Evolutionary conservation across 1,284 basidiomycete genomes (phyloP).

Genomic region (Apiotrichum montevideense): DNA sequence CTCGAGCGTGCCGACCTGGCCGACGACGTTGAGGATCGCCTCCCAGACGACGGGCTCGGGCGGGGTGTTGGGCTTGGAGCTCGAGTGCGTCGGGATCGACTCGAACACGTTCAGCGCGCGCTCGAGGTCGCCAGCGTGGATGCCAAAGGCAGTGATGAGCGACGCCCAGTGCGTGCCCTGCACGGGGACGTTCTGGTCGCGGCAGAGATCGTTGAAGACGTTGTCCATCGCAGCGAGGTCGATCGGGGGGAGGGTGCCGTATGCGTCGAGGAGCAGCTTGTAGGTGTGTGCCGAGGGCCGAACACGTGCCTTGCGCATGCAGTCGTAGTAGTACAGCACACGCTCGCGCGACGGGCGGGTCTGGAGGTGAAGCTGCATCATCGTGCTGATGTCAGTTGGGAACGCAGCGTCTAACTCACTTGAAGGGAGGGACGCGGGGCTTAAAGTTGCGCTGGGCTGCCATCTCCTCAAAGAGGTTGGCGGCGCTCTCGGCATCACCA

Average conservation of each 20-base stretch:
- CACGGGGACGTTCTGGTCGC: constrained; percentile 55
- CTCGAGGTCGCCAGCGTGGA: constrained; percentile 68
- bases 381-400: constrained; percentile 63
- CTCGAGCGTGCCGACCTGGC: constrained; percentile 71
- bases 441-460: constrained; percentile 63
- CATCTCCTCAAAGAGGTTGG: constrained; percentile 84
- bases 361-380: constrained; percentile 95
- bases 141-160: constrained; percentile 85
- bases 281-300: constrained; percentile 81
- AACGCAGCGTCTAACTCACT: constrained; percentile 41
- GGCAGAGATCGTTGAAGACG: constrained; percentile 60
- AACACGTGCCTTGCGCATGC: constrained; percentile 61
- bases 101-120: constrained; percentile 74
- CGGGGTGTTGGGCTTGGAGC: constrained; percentile 36
- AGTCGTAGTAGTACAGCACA: constrained; percentile 69
- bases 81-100: constrained; percentile 57
- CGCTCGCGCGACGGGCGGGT: constrained; percentile 77
- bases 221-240: constrained; percentile 69
- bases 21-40: constrained; percentile 79
- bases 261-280: constrained; percentile 89
- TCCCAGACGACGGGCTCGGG: constrained; percentile 88
- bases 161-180: constrained; percentile 87
- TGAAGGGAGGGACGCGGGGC: constrained; percentile 79
- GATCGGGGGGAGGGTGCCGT: constrained; percentile 78
- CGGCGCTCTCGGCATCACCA: constrained; percentile 78